Evolutionary conservation across 768 basidiomycete species (phyloP).

Genomic region (Psilocybe subaeruginosa): DNA sequence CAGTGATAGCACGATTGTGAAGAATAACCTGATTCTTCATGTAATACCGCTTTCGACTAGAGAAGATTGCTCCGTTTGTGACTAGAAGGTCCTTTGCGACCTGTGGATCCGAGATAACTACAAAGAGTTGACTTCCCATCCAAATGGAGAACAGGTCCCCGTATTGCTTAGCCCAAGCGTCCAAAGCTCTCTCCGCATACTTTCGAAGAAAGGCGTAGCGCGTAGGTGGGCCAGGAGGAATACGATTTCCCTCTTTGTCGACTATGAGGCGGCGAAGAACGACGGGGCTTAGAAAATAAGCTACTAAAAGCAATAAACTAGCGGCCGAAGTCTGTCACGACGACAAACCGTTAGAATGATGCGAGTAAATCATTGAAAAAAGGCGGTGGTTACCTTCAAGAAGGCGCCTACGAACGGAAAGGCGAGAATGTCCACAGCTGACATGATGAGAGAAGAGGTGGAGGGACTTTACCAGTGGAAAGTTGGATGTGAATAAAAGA

Average conservation of each 20-base stretch:
- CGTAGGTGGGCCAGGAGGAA: conserved; percentile 30
- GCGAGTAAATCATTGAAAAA: neutral
- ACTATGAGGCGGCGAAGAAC: conserved; percentile 4
- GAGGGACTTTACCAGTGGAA: neutral
- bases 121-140: conserved; percentile 40
- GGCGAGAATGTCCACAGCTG: neutral
- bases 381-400: neutral
- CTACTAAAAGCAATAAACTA: neutral
- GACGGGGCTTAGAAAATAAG: conserved; percentile 5
- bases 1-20: conserved; percentile 34
- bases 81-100: conserved; percentile 38
- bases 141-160: conserved; percentile 38
- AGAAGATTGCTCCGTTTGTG: conserved; percentile 37
- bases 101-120: conserved; percentile 37
- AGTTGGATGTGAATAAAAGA: neutral
- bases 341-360: neutral
- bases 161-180: conserved; percentile 36
- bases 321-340: neutral
- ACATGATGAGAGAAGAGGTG: neutral
- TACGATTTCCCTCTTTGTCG: conserved; percentile 23
- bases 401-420: neutral
- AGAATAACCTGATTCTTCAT: conserved; percentile 40
- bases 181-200: conserved; percentile 35
- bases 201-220: conserved; percentile 34
- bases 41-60: conserved; percentile 34